Conservation (phyloP, 805 yeast species). For the Suhomyces faveliae region DNA sequence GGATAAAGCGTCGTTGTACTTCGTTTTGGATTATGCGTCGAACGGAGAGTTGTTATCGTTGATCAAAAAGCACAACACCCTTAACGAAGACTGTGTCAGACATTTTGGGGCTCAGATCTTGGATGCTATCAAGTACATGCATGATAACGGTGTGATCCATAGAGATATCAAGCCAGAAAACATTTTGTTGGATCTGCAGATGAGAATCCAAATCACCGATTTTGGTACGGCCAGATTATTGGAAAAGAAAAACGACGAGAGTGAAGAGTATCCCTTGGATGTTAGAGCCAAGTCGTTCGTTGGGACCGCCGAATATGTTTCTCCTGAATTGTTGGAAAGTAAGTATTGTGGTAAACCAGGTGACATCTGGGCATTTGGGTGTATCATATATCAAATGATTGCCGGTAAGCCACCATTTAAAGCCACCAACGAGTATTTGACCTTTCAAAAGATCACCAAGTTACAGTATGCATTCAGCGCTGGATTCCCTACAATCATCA, state of each 20-base stretch:
- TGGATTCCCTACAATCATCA: conserved; percentile 57
- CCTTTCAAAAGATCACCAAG: conserved; percentile 79
- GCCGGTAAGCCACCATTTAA: conserved; percentile 77
- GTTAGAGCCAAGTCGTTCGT: conserved; percentile 77
- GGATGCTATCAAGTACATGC: conserved; percentile 72
- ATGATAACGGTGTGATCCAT: conserved; percentile 72
- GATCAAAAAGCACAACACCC: conserved; percentile 66
- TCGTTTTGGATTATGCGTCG: conserved; percentile 75
- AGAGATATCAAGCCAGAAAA: conserved; percentile 85
- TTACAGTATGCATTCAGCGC: conserved; percentile 74
- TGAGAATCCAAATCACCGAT: conserved; percentile 71
- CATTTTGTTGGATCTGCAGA: conserved; percentile 59
- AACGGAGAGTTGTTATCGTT: conserved; percentile 72
- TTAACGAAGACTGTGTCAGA: conserved; percentile 65
- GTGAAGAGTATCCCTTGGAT: conserved; percentile 61
- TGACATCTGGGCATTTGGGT: conserved; percentile 63
- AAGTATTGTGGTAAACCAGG: conserved; percentile 64
- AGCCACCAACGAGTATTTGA: conserved; percentile 77
- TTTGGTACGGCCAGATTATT: conserved; percentile 80
- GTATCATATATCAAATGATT: conserved; percentile 59
- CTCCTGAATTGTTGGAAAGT: conserved; percentile 75
- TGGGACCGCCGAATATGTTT: conserved; percentile 82
- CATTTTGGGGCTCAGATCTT: conserved; percentile 73
- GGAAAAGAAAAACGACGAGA: conserved; percentile 46
- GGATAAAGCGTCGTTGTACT: conserved; percentile 69